These are phyloP conservation scores for Lentinula lateritia DNA, from an alignment of 768 basidiomycete species.

Conservation along the genomic window DNA sequence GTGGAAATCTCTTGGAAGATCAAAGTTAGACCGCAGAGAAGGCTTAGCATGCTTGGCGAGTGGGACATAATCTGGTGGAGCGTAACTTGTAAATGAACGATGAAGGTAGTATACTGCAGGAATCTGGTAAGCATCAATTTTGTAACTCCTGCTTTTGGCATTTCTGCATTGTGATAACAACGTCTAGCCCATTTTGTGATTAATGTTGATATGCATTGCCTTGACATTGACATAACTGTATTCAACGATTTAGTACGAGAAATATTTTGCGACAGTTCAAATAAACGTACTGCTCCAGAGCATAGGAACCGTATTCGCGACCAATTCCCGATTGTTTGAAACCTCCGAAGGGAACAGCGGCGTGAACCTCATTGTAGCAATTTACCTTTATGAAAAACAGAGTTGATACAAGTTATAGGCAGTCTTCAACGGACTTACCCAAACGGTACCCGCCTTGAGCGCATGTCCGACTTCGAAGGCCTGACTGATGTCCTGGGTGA, in stretches of 20 bases:
- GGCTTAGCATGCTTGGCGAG: background rate
- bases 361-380: constrained; percentile 32
- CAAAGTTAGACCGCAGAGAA: background rate
- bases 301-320: constrained; percentile 64
- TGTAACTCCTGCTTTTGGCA: background rate
- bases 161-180: background rate
- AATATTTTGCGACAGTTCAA: background rate
- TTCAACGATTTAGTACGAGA: constrained; percentile 1
- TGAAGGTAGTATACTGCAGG: background rate
- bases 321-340: constrained; percentile 74
- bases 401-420: background rate
- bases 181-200: constrained; percentile 14
- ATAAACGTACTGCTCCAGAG: constrained; percentile 42
- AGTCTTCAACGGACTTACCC: constrained; percentile 26
- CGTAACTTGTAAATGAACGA: background rate
- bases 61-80: constrained; percentile 6
- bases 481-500: constrained; percentile 61
- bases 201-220: constrained; percentile 58
- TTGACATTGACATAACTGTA: constrained; percentile 53
- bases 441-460: constrained; percentile 63
- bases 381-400: constrained; percentile 28
- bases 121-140: background rate
- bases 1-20: background rate
- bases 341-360: constrained; percentile 60
- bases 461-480: constrained; percentile 59